phyloP scores from a whole-genome alignment of 2,329 filamentous ascomycete genomes.

The Aureobasidium sp. region DNA sequence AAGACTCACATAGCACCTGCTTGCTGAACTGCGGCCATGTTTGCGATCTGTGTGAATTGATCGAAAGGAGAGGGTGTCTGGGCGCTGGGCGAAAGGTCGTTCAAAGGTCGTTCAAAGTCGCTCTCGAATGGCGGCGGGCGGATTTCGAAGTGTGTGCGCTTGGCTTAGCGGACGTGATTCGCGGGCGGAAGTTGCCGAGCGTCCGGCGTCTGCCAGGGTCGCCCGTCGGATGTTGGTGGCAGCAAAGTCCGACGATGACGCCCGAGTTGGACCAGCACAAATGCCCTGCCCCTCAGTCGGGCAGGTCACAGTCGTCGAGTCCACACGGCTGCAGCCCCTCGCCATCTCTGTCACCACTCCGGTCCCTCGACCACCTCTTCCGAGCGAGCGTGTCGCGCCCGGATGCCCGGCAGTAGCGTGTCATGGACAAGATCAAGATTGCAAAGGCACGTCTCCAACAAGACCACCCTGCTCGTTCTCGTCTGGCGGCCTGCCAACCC shows the following conservation, averaged over 20 bases:
- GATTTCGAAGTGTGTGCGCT: too few relatives aligned
- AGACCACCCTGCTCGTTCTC: neutral
- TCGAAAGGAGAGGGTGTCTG: conserved; percentile 13
- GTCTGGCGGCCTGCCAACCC: neutral
- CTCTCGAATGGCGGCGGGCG: too few relatives aligned
- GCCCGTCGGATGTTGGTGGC: too few relatives aligned
- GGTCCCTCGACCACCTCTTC: neutral
- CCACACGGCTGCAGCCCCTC: neutral
- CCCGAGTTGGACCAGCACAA: too few relatives aligned
- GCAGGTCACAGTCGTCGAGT: too few relatives aligned
- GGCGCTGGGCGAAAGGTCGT: conserved; percentile 4
- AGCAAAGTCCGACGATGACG: too few relatives aligned
- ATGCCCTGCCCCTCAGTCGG: too few relatives aligned
- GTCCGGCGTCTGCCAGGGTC: too few relatives aligned
- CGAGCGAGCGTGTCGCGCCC: neutral
- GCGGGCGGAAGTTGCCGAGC: too few relatives aligned
- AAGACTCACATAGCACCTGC: conserved; percentile 21
- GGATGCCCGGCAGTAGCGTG: conserved; percentile 8
- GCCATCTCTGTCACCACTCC: neutral
- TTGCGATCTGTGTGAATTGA: conserved; percentile 25
- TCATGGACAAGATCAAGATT: conserved; percentile 18
- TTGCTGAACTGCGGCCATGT: conserved; percentile 32
- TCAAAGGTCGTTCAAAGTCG: neutral
- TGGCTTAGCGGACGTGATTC: too few relatives aligned
- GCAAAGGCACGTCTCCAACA: conserved; percentile 1